A percentile compares a stretch with the other conserved stretches of the same genome.
These are phyloP conservation scores for Nepenthes alata DNA, from an alignment of 179 eudicot species.

Conservation along the genomic window DNA sequence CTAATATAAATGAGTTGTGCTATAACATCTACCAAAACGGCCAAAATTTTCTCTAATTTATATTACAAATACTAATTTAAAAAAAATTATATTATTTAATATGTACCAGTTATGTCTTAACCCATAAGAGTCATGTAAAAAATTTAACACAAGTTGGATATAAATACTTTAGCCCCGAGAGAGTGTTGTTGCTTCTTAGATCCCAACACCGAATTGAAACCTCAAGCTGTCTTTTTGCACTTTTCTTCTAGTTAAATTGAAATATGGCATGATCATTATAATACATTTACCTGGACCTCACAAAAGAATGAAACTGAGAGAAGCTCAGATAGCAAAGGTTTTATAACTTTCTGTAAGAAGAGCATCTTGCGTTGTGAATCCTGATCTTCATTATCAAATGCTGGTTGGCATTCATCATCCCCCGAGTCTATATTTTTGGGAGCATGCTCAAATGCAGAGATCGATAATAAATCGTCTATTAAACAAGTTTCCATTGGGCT, in stretches of 20 bases:
- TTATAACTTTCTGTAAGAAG: slow-evolving; percentile 25
- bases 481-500: slow-evolving; percentile 16
- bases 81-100: no score
- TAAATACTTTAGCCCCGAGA: no score
- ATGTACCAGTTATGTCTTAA: no score
- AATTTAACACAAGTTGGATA: no score
- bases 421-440: slow-evolving; percentile 9
- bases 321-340: slow-evolving; percentile 29
- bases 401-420: slow-evolving; percentile 12
- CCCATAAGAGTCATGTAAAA: no score
- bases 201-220: neutral
- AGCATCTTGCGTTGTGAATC: slow-evolving; percentile 16
- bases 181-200: neutral
- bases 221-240: neutral
- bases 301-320: slow-evolving; percentile 28
- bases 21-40: no score
- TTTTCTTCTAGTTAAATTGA: no score
- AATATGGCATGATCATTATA: neutral
- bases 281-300: slow-evolving; percentile 37
- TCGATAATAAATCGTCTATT: slow-evolving; percentile 23
- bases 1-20: no score
- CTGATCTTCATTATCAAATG: slow-evolving; percentile 17
- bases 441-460: slow-evolving; percentile 17
- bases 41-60: no score
- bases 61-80: no score